Percentiles rank a stretch among this genome's conserved stretches.
These are phyloP conservation scores for Dactylonectria macrodidyma DNA, from an alignment of 2,329 filamentous ascomycete species.

Conservation along the genomic window DNA sequence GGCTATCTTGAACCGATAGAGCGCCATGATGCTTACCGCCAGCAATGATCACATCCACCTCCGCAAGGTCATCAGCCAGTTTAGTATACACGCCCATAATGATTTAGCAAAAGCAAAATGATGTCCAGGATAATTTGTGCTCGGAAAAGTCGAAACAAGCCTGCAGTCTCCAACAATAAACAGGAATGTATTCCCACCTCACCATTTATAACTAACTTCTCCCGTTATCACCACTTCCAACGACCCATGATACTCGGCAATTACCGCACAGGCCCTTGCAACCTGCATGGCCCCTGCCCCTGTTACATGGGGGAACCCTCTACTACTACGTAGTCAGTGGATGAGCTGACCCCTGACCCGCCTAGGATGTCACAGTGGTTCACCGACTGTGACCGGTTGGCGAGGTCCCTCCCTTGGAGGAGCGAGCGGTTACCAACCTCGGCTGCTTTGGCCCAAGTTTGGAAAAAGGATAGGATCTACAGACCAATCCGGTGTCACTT, in stretches of 20 bases:
- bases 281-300: background rate
- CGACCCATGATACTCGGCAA: background rate
- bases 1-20: background rate
- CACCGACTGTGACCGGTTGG: background rate
- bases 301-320: background rate
- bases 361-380: background rate
- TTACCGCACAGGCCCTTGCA: background rate
- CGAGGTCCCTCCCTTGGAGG: no score
- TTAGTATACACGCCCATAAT: background rate
- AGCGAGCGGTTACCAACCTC: background rate
- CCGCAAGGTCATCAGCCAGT: background rate
- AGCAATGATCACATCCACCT: slow-evolving; percentile 13
- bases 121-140: background rate
- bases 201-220: background rate
- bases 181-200: background rate
- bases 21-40: slow-evolving; percentile 3
- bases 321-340: background rate
- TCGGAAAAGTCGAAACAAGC: background rate
- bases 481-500: background rate
- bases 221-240: background rate
- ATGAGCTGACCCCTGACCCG: background rate
- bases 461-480: background rate
- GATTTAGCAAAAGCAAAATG: slow-evolving; percentile 21
- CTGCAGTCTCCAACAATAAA: background rate
- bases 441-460: background rate